These are phyloP conservation scores for Suillus brevipes DNA, from an alignment of 768 basidiomycete species.

Conservation along the genomic window DNA sequence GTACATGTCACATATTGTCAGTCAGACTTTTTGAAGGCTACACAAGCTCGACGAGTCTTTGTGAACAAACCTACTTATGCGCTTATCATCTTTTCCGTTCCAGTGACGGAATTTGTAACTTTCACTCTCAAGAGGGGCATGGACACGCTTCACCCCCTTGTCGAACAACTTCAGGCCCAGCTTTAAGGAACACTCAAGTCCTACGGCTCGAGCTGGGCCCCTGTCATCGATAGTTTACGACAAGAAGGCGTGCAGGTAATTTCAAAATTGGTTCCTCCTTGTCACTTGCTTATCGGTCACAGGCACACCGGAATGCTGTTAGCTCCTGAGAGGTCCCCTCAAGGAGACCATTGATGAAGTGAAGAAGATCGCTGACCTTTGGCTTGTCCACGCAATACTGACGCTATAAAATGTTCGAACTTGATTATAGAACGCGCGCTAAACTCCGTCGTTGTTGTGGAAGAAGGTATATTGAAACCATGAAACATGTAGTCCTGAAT, in stretches of 20 bases:
- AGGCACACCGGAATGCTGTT: constrained; percentile 40
- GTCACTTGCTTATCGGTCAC: constrained; percentile 3
- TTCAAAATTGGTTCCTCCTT: background rate
- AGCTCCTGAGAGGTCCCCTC: constrained; percentile 16
- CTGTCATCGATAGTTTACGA: constrained; percentile 26
- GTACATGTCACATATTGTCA: constrained; percentile 17
- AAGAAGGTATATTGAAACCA: background rate
- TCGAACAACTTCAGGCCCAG: constrained; percentile 21
- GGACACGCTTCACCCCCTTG: constrained; percentile 21
- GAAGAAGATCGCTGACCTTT: constrained; percentile 24
- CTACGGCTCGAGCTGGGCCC: constrained; percentile 30
- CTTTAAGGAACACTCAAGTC: constrained; percentile 22
- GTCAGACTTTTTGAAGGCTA: constrained; percentile 8
- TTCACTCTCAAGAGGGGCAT: constrained; percentile 29
- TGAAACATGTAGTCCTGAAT: background rate
- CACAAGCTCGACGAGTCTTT: constrained; percentile 17
- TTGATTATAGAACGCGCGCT: background rate
- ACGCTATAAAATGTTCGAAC: constrained; percentile 13
- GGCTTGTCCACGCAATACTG: constrained; percentile 34
- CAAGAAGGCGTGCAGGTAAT: constrained; percentile 36
- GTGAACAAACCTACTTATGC: constrained; percentile 16
- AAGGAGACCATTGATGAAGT: constrained; percentile 29
- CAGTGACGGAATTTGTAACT: constrained; percentile 35
- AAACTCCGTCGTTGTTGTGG: background rate
- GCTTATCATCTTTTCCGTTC: constrained; percentile 23